These are phyloP conservation scores for Fragilariopsis cylindrus DNA, from an alignment of 108 stramenopile genomes.

Conservation along the genomic window DNA sequence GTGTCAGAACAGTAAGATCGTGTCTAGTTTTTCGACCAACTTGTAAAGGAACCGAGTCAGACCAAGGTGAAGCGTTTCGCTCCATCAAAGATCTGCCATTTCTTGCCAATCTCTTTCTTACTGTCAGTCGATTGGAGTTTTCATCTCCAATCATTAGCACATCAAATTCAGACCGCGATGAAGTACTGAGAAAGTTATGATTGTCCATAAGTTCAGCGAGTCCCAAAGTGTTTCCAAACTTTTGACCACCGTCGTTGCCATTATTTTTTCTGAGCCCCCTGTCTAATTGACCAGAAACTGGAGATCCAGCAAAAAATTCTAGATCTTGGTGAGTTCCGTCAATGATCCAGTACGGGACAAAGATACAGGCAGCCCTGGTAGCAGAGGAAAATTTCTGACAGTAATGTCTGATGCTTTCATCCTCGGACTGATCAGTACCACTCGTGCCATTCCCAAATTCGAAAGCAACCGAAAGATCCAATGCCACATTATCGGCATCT, in stretches of 20 bases:
- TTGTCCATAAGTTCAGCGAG: conserved; percentile 48
- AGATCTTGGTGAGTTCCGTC: conserved; percentile 54
- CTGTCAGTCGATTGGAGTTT: conserved; percentile 35
- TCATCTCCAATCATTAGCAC: conserved; percentile 60
- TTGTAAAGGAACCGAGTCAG: conserved; percentile 45
- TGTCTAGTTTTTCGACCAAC: conserved; percentile 14
- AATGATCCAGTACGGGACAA: conserved; percentile 58
- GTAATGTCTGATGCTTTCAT: conserved; percentile 23
- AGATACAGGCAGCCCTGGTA: conserved; percentile 37
- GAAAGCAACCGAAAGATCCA: conserved; percentile 44
- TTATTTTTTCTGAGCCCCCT: conserved; percentile 6
- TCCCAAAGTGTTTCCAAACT: conserved; percentile 26
- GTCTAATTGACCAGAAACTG: conserved; percentile 45
- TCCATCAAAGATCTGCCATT: conserved; percentile 14
- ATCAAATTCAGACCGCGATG: conserved; percentile 30
- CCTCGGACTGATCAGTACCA: conserved; percentile 10
- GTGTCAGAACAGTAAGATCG: conserved; percentile 48
- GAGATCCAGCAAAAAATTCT: conserved; percentile 43
- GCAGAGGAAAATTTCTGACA: conserved; percentile 22
- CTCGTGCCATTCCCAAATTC: conserved; percentile 18
- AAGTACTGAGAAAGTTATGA: conserved; percentile 24
- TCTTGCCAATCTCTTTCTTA: conserved; percentile 37
- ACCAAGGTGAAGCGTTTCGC: conserved; percentile 46
- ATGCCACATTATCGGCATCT: conserved; percentile 32
- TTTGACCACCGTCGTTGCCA: conserved; percentile 2